Evolutionary conservation across 2,329 filamentous ascomycete genomes (phyloP).

Genomic region (Sporothrix humicola): DNA sequence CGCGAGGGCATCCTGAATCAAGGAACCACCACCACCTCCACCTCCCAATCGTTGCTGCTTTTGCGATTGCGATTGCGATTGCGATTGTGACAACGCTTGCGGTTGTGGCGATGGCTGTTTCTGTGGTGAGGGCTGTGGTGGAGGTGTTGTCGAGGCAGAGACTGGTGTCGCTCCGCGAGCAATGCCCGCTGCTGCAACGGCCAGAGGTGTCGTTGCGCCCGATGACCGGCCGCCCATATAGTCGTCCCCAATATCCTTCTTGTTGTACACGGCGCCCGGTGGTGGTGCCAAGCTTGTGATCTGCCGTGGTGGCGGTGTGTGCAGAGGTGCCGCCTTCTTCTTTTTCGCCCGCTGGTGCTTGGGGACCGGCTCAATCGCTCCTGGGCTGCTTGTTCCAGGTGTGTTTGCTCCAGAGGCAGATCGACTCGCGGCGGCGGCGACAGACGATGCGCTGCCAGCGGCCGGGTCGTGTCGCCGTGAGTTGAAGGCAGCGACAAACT

Average conservation of each 20-base stretch:
- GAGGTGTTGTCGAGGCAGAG: slow-evolving; percentile 4
- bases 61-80: not conserved
- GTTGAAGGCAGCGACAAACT: slow-evolving; percentile 84
- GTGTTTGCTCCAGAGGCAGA: not conserved
- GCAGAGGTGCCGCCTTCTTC: slow-evolving; percentile 66
- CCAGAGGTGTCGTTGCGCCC: slow-evolving; percentile 48
- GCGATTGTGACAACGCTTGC: not conserved
- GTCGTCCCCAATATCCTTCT: slow-evolving; percentile 71
- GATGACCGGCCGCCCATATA: slow-evolving; percentile 65
- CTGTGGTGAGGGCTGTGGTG: slow-evolving; percentile 51
- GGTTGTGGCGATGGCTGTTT: slow-evolving; percentile 50
- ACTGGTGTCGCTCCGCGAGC: slow-evolving; percentile 18
- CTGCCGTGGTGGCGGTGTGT: slow-evolving; percentile 67
- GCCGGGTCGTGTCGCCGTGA: slow-evolving; percentile 59
- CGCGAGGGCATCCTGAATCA: slow-evolving; percentile 74
- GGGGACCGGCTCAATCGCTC: slow-evolving; percentile 52
- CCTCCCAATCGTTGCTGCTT: slow-evolving; percentile 46
- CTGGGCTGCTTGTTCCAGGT: not conserved
- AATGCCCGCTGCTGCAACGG: not conserved
- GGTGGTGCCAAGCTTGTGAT: slow-evolving; percentile 68
- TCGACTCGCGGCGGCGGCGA: slow-evolving; percentile 25
- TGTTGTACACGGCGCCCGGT: slow-evolving; percentile 73
- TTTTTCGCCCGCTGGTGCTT: slow-evolving; percentile 55
- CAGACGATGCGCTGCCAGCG: slow-evolving; percentile 12
- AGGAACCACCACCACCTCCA: slow-evolving; percentile 66